phyloP scores from a whole-genome alignment of 1,284 basidiomycete species.

The Inonotus hispidus region DNA sequence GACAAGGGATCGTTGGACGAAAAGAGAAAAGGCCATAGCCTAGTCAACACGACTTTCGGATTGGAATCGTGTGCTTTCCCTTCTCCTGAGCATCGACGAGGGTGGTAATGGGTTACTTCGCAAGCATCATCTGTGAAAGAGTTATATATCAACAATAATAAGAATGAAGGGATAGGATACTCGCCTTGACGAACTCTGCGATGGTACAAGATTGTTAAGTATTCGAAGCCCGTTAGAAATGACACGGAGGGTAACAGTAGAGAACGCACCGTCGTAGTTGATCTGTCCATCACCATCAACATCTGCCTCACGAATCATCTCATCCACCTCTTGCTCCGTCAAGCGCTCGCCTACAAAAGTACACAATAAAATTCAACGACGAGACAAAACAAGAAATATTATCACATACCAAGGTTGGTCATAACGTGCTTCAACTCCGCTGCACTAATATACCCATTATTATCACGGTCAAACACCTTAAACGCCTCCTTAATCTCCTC shows the following conservation, averaged over 20 bases:
- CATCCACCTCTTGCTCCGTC: conserved; percentile 88
- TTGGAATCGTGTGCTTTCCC: not conserved
- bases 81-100: not conserved
- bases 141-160: conserved; percentile 10
- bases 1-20: not conserved
- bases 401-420: conserved; percentile 76
- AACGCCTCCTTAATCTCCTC: conserved; percentile 79
- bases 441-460: conserved; percentile 76
- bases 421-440: conserved; percentile 88
- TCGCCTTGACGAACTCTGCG: conserved; percentile 67
- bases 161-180: conserved; percentile 4
- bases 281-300: conserved; percentile 91
- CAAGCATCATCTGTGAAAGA: conserved; percentile 48
- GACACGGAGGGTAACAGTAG: not conserved
- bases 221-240: conserved; percentile 1
- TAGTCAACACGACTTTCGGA: too few species aligned
- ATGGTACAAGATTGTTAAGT: not conserved
- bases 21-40: not conserved
- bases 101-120: conserved; percentile 34
- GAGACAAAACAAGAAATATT: not conserved
- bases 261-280: conserved; percentile 68
- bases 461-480: conserved; percentile 81
- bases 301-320: conserved; percentile 99
- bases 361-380: not conserved
- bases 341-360: conserved; percentile 75